Percentiles rank a stretch among this genome's conserved stretches.
These are phyloP conservation scores for Fraxinus latifolia DNA, from an alignment of 305 asterid genomes.

Conservation along the genomic window DNA sequence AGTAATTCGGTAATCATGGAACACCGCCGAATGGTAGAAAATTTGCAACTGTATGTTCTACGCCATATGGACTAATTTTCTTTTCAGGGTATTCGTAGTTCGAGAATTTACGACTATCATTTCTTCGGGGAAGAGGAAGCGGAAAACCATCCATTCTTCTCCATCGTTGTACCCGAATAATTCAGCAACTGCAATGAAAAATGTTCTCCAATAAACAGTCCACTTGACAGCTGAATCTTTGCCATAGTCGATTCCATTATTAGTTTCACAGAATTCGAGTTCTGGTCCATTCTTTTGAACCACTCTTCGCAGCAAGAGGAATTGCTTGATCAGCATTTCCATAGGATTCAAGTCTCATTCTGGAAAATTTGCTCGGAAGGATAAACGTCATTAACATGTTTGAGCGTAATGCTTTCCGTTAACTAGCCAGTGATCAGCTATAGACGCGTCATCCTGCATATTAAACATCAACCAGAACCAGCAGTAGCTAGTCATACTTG, in stretches of 20 bases:
- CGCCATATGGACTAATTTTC: not conserved
- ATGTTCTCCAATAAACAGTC: slow-evolving; percentile 87
- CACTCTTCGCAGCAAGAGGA: slow-evolving; percentile 72
- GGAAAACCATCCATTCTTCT: slow-evolving; percentile 86
- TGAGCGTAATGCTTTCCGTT: slow-evolving; percentile 80
- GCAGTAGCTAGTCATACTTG: not conserved
- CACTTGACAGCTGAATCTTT: slow-evolving; percentile 77
- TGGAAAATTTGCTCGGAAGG: not conserved
- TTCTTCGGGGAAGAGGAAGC: slow-evolving; percentile 71
- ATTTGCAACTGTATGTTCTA: not conserved
- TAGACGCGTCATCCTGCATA: slow-evolving; percentile 71
- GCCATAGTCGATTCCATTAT: slow-evolving; percentile 86
- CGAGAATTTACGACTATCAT: not conserved
- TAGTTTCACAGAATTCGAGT: slow-evolving; percentile 45
- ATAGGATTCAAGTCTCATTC: not conserved
- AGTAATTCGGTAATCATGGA: not conserved
- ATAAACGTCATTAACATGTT: slow-evolving; percentile 47
- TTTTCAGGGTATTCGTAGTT: not conserved
- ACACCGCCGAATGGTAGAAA: not conserved
- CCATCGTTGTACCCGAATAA: slow-evolving; percentile 70
- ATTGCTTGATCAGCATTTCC: slow-evolving; percentile 5
- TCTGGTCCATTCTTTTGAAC: slow-evolving; percentile 76
- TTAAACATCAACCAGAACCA: slow-evolving; percentile 3
- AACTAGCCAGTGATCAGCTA: slow-evolving; percentile 81
- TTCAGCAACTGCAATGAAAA: slow-evolving; percentile 81